Evolutionary conservation across 805 yeast genomes (phyloP), one percentile per base, ranked within the genome.

Genomic region (baker's yeast (Saccharomyces cerevisiae)): DNA sequence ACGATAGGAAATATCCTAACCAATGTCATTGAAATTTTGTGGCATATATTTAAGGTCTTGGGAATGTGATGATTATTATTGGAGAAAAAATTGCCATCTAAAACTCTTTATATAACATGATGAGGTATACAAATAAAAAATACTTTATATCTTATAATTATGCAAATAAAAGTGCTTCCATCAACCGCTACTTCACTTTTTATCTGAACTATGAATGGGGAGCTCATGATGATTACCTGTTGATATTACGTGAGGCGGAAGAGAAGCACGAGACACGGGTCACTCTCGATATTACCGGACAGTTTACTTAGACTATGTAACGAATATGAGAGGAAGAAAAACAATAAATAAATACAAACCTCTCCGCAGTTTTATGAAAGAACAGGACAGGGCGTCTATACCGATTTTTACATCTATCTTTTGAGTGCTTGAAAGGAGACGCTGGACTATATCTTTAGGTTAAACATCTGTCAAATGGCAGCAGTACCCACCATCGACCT

Each of bases 1-100:
- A 71, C 52, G 81, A 76, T 59, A 82, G 96, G 70, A 72, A 76
- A 64, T 85, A 75, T 68, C 85, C 86, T 48, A 77, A 80, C 74
- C 87, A 85, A 74, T 84, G 90, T 75, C 48, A 29, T 27, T 26
- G 17, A 26, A 73, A 69, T 2, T 69, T 55, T 56, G 17, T 28
- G 27, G 14, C 9, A 8, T 28, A 17, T n/a, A 36, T 3, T 17
- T 46, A 21, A 31, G 26, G 14, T 24, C 17, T 49, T 21, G 11
- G 17, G 41, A 30, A 4, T 5, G 22, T 22, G 26, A 21, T 14
- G 22, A 21, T 43, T 14, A 24, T 14, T 14, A 13, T 24, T 48
- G 3, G 32, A 24, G 13, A 27, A 21, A 17, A 17, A 27, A 4
- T 24, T 43, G 49, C 13, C 10, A 41, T 14, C 14, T 13, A 14